A percentile compares a stretch with the other conserved stretches of the same genome.
These are phyloP conservation scores for Heliocybe sulcata DNA, from an alignment of 1,284 basidiomycete genomes.

Conservation along the genomic window DNA sequence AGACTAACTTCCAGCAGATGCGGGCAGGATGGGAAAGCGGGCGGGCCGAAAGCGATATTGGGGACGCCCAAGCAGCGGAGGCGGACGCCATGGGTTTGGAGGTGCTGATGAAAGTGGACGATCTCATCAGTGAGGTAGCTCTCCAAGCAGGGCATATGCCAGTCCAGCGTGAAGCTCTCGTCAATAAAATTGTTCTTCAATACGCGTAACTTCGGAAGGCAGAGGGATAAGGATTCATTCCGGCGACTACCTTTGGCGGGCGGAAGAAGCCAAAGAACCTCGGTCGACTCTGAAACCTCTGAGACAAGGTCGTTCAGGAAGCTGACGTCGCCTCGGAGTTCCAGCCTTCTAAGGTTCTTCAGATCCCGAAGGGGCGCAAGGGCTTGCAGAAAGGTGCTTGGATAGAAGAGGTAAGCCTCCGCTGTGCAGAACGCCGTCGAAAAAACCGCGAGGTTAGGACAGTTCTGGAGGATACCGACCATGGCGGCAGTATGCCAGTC, in stretches of 20 bases:
- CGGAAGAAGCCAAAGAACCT: slow-evolving; percentile 11
- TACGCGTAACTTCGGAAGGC: slow-evolving; percentile 8
- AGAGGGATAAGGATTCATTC: not conserved
- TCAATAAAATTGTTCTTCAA: slow-evolving; percentile 1
- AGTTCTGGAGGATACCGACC: slow-evolving; percentile 16
- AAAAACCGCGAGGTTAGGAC: slow-evolving; percentile 23
- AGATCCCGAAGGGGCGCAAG: slow-evolving; percentile 6
- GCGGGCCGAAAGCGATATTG: not conserved
- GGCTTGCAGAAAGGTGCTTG: slow-evolving; percentile 4
- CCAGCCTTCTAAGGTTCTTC: slow-evolving; percentile 8
- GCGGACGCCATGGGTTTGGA: not conserved
- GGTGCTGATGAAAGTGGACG: not conserved
- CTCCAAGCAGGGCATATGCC: not conserved
- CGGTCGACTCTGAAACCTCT: slow-evolving; percentile 5
- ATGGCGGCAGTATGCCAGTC: slow-evolving; percentile 18
- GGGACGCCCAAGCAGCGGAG: not conserved
- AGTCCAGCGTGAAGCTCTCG: not conserved
- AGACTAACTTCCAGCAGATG: not conserved
- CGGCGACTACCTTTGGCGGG: not conserved
- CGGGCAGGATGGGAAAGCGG: not conserved
- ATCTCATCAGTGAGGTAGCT: not conserved
- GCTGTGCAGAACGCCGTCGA: slow-evolving; percentile 21
- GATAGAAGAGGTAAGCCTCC: slow-evolving; percentile 8
- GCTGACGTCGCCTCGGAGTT: slow-evolving; percentile 6
- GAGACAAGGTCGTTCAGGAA: slow-evolving; percentile 7